A percentile compares a stretch with the other conserved stretches of the same genome.
These are phyloP conservation scores for Trypethelium eluteriae DNA, from an alignment of 495 filamentous ascomycete genomes.

Conservation along the genomic window DNA sequence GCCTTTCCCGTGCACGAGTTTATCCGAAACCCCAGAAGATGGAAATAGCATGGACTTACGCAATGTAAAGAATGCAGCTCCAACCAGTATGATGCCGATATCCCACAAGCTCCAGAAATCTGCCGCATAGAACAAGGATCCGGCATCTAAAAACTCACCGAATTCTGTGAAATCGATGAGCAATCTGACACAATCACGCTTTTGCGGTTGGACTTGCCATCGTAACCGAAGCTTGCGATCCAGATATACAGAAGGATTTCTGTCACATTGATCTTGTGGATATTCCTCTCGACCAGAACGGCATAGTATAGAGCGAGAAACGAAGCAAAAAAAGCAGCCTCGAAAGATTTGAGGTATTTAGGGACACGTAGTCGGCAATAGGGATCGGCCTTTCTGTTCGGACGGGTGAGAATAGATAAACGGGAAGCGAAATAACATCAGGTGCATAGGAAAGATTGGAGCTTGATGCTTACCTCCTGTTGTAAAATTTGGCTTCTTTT, in stretches of 20 bases:
- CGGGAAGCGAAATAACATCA: background rate
- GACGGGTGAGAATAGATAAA: background rate
- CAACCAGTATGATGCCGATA: constrained; percentile 76
- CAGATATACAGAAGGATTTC: constrained; percentile 56
- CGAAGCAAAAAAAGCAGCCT: constrained; percentile 76
- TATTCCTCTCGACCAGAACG: constrained; percentile 58
- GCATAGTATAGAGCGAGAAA: constrained; percentile 78
- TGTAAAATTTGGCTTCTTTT: constrained; percentile 79
- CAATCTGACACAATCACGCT: background rate
- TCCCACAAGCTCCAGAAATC: constrained; percentile 93
- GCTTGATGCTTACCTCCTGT: constrained; percentile 44
- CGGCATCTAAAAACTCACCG: constrained; percentile 74
- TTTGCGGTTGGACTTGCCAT: constrained; percentile 46
- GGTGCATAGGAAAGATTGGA: background rate
- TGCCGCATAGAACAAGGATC: constrained; percentile 70
- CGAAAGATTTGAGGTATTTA: constrained; percentile 84
- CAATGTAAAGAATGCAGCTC: constrained; percentile 59
- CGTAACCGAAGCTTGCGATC: constrained; percentile 82
- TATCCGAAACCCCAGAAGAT: background rate
- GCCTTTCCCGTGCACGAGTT: background rate
- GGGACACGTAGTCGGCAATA: constrained; percentile 81
- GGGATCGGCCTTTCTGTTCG: constrained; percentile 59
- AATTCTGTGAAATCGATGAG: constrained; percentile 32
- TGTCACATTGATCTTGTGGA: constrained; percentile 40
- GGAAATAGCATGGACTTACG: constrained; percentile 46